Base-by-base conservation (phyloP, 2,329 filamentous ascomycete species). In the Ceratocystis colombiana region DNA sequence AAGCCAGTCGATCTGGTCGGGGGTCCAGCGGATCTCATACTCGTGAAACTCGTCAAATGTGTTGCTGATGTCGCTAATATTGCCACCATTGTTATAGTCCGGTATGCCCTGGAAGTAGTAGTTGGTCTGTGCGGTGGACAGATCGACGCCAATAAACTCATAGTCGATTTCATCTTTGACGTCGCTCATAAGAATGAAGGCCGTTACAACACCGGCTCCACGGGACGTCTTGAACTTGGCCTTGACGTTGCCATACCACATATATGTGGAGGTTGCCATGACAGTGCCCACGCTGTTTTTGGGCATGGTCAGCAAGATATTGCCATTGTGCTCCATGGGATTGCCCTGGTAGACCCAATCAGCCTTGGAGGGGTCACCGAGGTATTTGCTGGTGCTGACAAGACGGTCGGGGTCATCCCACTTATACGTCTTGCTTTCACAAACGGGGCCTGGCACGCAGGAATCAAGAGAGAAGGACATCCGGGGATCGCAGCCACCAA, bases 141-240 rank as follows among this genome's bases (percentile, higher is more conserved):
- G 79, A 73, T 96, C 89, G 57, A 83, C 83, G 70, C 94, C 94
- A 65, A 99, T 83, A 75, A 88, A 97, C 76, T 99, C 94, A 74
- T 90, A 97, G 78, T 99, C 94, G 72, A 99, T 96, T 77, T 99
- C 94, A 73, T 99, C 94, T 81, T 96, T 96, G 73, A 95, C 88
- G 73, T 97, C 93, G 45, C 89, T 92, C 76, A 96, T 85, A 73
- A 97, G 80, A 75, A 99, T 99, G 74, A 99, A 99, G 37, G 91
- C 93, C 1, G 91, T 95, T n/a, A 99, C 88, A 25, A 99, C 94
- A 80, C 94, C 94, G 59, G 80, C 78, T 67, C 91, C 92, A 72
- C 89, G 86, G 70, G 87, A 88, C 0, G 91, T 93, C 80, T 90
- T 94, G 75, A 97, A 80, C 66, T 79, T 88, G 65, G 90, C 90